Evolutionary conservation across 495 filamentous ascomycete species (phyloP), one percentile per base, ranked within the genome.

Genomic region (Neurospora tetrasperma): DNA sequence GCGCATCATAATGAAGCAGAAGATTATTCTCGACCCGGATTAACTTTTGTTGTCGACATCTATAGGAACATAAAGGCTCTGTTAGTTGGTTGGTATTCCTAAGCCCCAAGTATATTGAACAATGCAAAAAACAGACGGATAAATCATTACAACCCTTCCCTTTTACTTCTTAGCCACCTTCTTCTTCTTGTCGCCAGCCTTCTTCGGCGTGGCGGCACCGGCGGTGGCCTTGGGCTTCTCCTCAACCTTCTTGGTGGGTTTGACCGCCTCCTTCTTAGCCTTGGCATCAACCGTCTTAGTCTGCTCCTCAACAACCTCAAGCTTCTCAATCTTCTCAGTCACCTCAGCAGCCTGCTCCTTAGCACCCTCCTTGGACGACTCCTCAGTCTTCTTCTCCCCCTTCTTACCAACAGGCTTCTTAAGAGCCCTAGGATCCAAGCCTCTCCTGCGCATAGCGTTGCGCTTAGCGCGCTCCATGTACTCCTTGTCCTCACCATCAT

Each of bases 401-500:
- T 75, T 75, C 66, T 79, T 80, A 20, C 69, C 73, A 62, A 74
- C 71, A 1, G 72, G 73, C 75, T 76, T 77, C 71, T 84, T 81
- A 9, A 83, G 81, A n/a, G 83, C 81, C 44, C 82, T 85, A 10
- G 85, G 87, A 77, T 89, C 84, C 71, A 88, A 74, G 71, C 87
- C 86, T 38, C 86, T 86, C 73, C 79, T 86, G 72, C 85, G 82
- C 83, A 89, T 83, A 31, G 83, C 84, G 72, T 86, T 88, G 74
- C 86, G 85, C 80, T 85, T 92, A 66, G 93, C 92, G 73, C 93
- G 91, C 79, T 97, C 82, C 69, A 90, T 90, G 79, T 89, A 89
- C 27, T 93, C 91, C 72, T 91, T 84, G 79, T 93, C 92, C 77
- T 96, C 94, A 18, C 94, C 86, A 16, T 90, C 90, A 75, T 97